Evolutionary conservation across 805 yeast genomes (phyloP).

Genomic region (Ogataea nonfermentans): DNA sequence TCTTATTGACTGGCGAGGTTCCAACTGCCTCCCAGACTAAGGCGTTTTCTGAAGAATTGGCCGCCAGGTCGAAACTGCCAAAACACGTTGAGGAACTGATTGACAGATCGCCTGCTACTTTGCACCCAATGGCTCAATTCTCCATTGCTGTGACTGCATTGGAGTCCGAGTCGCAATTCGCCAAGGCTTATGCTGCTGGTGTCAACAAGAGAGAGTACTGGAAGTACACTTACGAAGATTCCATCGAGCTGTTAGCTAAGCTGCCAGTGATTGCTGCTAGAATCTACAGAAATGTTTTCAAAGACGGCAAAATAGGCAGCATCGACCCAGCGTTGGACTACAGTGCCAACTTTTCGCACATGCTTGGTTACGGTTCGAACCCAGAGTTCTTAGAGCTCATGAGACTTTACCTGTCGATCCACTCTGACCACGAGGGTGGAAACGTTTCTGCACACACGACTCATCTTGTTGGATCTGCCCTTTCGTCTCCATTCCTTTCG

Average conservation of each 20-base stretch:
- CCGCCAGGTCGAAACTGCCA: constrained; percentile 75
- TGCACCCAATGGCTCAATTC: constrained; percentile 91
- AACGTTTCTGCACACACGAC: constrained; percentile 86
- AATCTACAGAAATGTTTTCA: constrained; percentile 81
- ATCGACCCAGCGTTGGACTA: constrained; percentile 59
- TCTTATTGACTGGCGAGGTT: constrained; percentile 76
- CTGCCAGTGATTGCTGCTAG: constrained; percentile 78
- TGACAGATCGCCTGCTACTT: constrained; percentile 69
- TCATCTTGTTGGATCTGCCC: constrained; percentile 80
- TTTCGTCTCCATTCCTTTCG: constrained; percentile 74
- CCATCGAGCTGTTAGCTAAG: constrained; percentile 77
- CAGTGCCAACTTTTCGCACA: constrained; percentile 59
- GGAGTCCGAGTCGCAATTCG: constrained; percentile 78
- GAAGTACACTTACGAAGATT: constrained; percentile 80
- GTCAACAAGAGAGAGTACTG: constrained; percentile 81
- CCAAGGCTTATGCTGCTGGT: constrained; percentile 83
- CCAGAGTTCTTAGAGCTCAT: constrained; percentile 73
- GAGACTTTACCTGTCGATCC: constrained; percentile 79
- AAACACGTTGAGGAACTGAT: constrained; percentile 71
- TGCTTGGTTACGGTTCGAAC: constrained; percentile 58
- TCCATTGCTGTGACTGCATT: constrained; percentile 79
- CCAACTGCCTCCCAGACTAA: constrained; percentile 71
- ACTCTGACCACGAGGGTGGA: constrained; percentile 90
- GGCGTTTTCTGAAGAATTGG: constrained; percentile 71
- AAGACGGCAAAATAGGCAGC: constrained; percentile 66